Evolutionary conservation across 2,329 filamentous ascomycete genomes (phyloP).

Genomic region (Fusarium agapanthi): DNA sequence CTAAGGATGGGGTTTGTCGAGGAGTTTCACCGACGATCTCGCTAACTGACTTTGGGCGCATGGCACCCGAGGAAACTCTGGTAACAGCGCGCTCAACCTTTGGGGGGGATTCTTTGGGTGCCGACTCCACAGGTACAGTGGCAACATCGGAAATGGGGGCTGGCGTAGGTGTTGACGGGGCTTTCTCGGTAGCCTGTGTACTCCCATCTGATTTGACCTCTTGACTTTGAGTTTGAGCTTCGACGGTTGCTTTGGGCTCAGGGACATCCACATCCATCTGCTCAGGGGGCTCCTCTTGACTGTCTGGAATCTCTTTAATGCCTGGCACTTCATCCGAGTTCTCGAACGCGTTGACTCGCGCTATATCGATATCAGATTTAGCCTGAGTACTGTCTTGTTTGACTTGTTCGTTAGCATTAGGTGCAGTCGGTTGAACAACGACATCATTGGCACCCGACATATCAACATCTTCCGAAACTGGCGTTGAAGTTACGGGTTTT

Average conservation of each 20-base stretch:
- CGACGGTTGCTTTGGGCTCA: conserved; percentile 25
- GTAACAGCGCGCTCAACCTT: conserved; percentile 68
- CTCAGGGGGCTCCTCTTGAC: conserved; percentile 46
- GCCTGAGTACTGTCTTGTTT: conserved; percentile 2
- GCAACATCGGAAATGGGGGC: neutral
- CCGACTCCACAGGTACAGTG: conserved; percentile 1
- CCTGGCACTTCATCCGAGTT: neutral
- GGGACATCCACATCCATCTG: conserved; percentile 49
- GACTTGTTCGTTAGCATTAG: neutral
- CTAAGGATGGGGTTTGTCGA: conserved; percentile 45
- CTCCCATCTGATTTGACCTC: conserved; percentile 7
- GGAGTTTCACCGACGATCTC: conserved; percentile 73
- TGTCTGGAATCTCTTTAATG: conserved; percentile 47
- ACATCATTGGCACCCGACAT: conserved; percentile 3
- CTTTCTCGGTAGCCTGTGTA: neutral
- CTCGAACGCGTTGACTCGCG: neutral
- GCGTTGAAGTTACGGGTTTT: neutral
- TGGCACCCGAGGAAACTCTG: conserved; percentile 73
- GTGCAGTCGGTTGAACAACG: neutral
- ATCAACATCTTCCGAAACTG: conserved; percentile 8
- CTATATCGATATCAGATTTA: neutral
- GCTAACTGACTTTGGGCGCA: conserved; percentile 76
- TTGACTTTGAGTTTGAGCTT: conserved; percentile 24
- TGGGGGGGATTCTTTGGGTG: conserved; percentile 33
- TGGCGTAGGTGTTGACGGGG: conserved; percentile 20